Percentiles rank a stretch among this genome's conserved stretches.
phyloP scores from a whole-genome alignment of 75 land plant genomes.

The Adiantum capillusveneris region DNA sequence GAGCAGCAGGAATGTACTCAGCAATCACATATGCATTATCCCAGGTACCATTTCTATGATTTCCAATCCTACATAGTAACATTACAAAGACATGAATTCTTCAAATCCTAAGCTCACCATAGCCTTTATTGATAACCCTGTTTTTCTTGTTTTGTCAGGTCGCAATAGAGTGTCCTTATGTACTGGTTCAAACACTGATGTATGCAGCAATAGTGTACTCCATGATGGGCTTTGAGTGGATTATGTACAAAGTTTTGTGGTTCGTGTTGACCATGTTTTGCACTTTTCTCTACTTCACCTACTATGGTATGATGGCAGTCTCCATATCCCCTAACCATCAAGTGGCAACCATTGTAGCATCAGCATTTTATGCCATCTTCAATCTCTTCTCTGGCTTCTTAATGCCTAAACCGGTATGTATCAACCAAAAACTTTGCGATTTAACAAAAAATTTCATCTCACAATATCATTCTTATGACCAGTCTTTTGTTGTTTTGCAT shows the following conservation, averaged over 20 bases:
- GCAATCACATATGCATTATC: conserved; percentile 53
- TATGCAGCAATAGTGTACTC: conserved; percentile 16
- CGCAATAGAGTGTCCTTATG: conserved; percentile 16
- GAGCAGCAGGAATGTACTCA: conserved; percentile 73
- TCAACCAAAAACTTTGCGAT: no score
- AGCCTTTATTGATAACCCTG: background rate
- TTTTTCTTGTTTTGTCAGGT: conserved; percentile 30
- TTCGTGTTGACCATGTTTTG: conserved; percentile 62
- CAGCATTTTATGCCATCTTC: conserved; percentile 71
- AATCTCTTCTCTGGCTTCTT: conserved; percentile 87
- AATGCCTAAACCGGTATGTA: conserved; percentile 73
- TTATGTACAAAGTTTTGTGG: conserved; percentile 66
- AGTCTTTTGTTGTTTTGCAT: conserved; percentile 8
- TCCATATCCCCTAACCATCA: conserved; percentile 71
- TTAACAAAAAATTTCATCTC: no score
- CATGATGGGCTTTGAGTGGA: conserved; percentile 49
- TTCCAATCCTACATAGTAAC: no score
- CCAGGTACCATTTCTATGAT: no score
- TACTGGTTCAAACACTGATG: conserved; percentile 15
- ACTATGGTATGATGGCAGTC: conserved; percentile 93
- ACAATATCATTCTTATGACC: background rate
- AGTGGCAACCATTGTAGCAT: conserved; percentile 60
- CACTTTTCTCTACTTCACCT: conserved; percentile 74
- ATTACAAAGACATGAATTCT: background rate
- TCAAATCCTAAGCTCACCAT: background rate